Percentiles rank a stretch among this genome's conserved stretches.
These are phyloP conservation scores for Phialocephala subalpina DNA, from an alignment of 2,329 filamentous ascomycete species.

Conservation along the genomic window DNA sequence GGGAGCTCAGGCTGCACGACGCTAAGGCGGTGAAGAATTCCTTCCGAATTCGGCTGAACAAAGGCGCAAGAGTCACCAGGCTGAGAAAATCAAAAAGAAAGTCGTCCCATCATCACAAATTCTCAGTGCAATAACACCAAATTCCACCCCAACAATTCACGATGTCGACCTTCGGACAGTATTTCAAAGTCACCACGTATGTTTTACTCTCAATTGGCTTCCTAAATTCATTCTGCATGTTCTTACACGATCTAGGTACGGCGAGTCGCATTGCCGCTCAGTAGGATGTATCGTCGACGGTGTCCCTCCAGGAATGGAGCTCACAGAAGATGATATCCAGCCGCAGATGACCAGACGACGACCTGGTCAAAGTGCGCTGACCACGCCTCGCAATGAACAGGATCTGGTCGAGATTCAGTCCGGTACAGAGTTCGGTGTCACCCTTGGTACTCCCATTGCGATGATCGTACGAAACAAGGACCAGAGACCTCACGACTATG, in stretches of 20 bases:
- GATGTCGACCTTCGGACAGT: conserved; percentile 89
- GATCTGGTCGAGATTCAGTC: conserved; percentile 93
- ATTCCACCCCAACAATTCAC: conserved; percentile 25
- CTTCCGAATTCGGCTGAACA: conserved; percentile 30
- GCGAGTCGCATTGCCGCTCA: conserved; percentile 89
- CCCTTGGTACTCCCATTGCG: conserved; percentile 88
- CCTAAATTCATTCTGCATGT: conserved; percentile 14
- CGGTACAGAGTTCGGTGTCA: conserved; percentile 88
- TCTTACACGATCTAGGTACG: conserved; percentile 56
- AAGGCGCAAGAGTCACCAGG: conserved; percentile 34
- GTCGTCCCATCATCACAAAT: conserved; percentile 4
- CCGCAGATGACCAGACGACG: conserved; percentile 91
- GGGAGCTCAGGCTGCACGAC: conserved; percentile 10
- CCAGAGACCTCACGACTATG: conserved; percentile 91
- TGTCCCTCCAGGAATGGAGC: conserved; percentile 84
- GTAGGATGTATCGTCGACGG: conserved; percentile 97
- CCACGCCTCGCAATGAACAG: conserved; percentile 92
- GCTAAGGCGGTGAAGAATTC: conserved; percentile 10
- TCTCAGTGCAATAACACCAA: background rate
- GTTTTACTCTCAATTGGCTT: conserved; percentile 26
- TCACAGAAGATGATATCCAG: conserved; percentile 89
- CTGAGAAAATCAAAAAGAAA: conserved; percentile 30
- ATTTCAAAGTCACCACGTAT: conserved; percentile 81
- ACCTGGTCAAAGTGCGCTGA: conserved; percentile 88
- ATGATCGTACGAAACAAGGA: conserved; percentile 92